These are phyloP conservation scores for Pestalotiopsis sp. DNA, from an alignment of 2,329 filamentous ascomycete species.

Conservation along the genomic window DNA sequence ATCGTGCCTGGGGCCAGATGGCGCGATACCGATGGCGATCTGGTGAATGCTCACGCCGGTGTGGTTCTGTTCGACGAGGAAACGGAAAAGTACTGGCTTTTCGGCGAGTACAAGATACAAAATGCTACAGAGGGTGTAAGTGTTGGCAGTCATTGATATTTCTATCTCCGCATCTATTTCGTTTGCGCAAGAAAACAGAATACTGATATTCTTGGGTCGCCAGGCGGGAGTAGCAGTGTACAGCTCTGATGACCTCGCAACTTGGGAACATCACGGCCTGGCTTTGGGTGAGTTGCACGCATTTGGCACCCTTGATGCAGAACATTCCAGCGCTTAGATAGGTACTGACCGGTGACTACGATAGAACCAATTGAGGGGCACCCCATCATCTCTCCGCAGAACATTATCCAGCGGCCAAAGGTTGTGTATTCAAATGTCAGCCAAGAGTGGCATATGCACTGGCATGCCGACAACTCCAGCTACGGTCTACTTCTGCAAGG, in stretches of 20 bases:
- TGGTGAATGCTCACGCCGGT: constrained; percentile 65
- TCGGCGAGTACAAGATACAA: constrained; percentile 64
- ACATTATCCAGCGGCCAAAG: constrained; percentile 65
- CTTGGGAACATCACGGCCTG: constrained; percentile 59
- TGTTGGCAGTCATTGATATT: too few relatives aligned
- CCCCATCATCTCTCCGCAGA: constrained; percentile 54
- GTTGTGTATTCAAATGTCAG: constrained; percentile 59
- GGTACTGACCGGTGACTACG: background rate
- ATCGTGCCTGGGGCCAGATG: constrained; percentile 65
- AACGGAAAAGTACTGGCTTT: constrained; percentile 60
- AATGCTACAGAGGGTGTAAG: constrained; percentile 54
- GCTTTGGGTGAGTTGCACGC: constrained; percentile 47
- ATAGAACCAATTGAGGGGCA: constrained; percentile 55
- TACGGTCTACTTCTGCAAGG: constrained; percentile 61
- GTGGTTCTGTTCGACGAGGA: constrained; percentile 54
- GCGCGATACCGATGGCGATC: constrained; percentile 60
- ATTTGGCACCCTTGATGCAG: too few relatives aligned
- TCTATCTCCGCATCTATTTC: too few relatives aligned
- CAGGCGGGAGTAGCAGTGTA: constrained; percentile 60
- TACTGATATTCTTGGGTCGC: too few relatives aligned
- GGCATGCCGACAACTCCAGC: constrained; percentile 61
- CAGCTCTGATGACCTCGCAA: constrained; percentile 62
- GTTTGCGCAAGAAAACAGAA: too few relatives aligned
- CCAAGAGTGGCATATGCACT: constrained; percentile 61
- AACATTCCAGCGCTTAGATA: too few relatives aligned